phyloP scores from a whole-genome alignment of 345 rosid genomes.

The Iberis pinnata region DNA sequence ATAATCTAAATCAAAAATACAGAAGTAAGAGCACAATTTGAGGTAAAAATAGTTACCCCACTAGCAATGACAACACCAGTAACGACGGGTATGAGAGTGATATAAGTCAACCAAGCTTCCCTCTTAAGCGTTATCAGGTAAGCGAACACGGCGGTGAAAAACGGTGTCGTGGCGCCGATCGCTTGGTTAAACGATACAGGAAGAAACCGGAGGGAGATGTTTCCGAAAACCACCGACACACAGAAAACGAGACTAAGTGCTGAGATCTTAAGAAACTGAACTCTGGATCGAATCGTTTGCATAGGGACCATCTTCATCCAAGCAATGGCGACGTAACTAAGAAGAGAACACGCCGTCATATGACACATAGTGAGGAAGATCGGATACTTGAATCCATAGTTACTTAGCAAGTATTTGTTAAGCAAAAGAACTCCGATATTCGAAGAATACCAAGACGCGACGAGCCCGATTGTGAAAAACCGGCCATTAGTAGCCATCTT shows the following conservation, averaged over 20 bases:
- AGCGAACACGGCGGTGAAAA: conserved; percentile 63
- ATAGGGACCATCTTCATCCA: conserved; percentile 62
- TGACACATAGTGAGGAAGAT: conserved; percentile 76
- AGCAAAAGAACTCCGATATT: conserved; percentile 59
- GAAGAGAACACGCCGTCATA: conserved; percentile 62
- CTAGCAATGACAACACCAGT: conserved; percentile 70
- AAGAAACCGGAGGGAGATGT: conserved; percentile 49
- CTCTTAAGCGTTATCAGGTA: conserved; percentile 46
- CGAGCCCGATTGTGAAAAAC: conserved; percentile 47
- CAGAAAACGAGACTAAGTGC: conserved; percentile 52
- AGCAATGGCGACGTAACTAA: conserved; percentile 52
- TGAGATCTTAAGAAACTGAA: conserved; percentile 53
- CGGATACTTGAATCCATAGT: conserved; percentile 68
- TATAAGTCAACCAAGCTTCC: conserved; percentile 58
- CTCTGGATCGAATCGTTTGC: conserved; percentile 50
- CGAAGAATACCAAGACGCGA: conserved; percentile 53
- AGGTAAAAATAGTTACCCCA: conserved; percentile 35
- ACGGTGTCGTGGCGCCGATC: conserved; percentile 63
- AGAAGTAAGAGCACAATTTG: background rate
- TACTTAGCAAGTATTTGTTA: conserved; percentile 60
- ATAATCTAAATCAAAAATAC: background rate
- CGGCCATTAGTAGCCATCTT: conserved; percentile 32
- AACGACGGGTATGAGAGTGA: conserved; percentile 60
- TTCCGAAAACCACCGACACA: conserved; percentile 60
- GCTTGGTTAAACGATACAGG: conserved; percentile 76